phyloP scores from a whole-genome alignment of 371 early-diverging fungal genomes.

The Mucor lusitanicus region DNA sequence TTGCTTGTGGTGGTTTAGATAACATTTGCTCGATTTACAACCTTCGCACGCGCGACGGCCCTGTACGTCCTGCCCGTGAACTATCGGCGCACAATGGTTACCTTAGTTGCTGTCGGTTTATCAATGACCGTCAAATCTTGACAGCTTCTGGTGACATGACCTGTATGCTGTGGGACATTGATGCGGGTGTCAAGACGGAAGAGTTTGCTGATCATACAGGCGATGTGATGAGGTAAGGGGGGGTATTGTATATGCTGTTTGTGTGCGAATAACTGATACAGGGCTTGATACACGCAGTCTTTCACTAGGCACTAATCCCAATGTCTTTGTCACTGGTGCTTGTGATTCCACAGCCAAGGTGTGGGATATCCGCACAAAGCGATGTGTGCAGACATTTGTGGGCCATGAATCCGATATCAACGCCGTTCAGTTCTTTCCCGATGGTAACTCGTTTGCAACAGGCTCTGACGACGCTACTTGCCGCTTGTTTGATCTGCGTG shows the following conservation, averaged over 20 bases:
- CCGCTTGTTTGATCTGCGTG: constrained; percentile 95
- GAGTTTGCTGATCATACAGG: constrained; percentile 98
- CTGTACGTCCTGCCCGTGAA: constrained; percentile 92
- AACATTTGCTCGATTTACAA: constrained; percentile 98
- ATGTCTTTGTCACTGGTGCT: constrained; percentile 96
- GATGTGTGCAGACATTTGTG: constrained; percentile 96
- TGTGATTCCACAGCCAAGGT: constrained; percentile 98
- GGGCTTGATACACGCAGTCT: constrained; percentile 51
- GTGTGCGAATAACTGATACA: too few species aligned
- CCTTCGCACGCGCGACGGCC: constrained; percentile 88
- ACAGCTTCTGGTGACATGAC: constrained; percentile 97
- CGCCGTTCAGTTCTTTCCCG: constrained; percentile 98
- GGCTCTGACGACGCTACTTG: constrained; percentile 99
- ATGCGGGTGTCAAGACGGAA: constrained; percentile 89
- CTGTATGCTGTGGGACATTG: constrained; percentile 99
- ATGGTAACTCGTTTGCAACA: constrained; percentile 95
- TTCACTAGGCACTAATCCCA: constrained; percentile 78
- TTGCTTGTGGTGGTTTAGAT: constrained; percentile 98
- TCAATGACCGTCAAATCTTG: constrained; percentile 92
- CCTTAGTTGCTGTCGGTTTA: constrained; percentile 94
- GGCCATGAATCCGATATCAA: constrained; percentile 99
- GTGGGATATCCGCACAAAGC: constrained; percentile 96
- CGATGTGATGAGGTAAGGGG: constrained; percentile 91
- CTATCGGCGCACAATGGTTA: constrained; percentile 96
- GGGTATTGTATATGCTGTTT: too few species aligned